A percentile compares a stretch with the other conserved stretches of the same genome.
These are phyloP conservation scores for Paraphoma chrysanthemicola DNA, from an alignment of 2,329 filamentous ascomycete genomes.

Conservation along the genomic window DNA sequence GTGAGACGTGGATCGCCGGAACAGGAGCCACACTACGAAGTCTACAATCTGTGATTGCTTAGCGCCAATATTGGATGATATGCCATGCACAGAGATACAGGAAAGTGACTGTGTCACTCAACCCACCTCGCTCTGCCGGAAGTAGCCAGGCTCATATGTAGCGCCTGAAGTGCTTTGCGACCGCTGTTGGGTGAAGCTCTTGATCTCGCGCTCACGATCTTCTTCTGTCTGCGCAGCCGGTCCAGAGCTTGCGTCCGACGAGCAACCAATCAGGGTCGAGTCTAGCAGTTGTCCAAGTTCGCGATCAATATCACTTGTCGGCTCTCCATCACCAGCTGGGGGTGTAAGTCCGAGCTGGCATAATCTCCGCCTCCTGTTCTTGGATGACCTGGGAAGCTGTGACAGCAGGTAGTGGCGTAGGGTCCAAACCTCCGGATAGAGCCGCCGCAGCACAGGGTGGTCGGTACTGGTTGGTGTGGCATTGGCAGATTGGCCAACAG, in stretches of 20 bases:
- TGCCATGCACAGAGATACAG: not conserved
- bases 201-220: constrained; percentile 49
- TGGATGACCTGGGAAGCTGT: constrained; percentile 72
- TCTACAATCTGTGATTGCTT: constrained; percentile 53
- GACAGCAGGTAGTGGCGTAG: constrained; percentile 75
- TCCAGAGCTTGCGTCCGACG: constrained; percentile 42
- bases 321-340: constrained; percentile 26
- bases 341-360: constrained; percentile 40
- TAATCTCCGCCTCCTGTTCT: constrained; percentile 56
- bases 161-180: constrained; percentile 38
- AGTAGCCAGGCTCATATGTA: constrained; percentile 40
- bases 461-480: constrained; percentile 44
- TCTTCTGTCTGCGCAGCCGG: constrained; percentile 58
- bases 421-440: constrained; percentile 70
- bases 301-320: constrained; percentile 46
- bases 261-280: constrained; percentile 68
- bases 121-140: constrained; percentile 54
- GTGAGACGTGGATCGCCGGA: constrained; percentile 62
- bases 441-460: constrained; percentile 72
- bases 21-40: constrained; percentile 74
- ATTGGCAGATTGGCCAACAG: constrained; percentile 39
- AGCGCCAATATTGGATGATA: constrained; percentile 10
- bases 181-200: constrained; percentile 54
- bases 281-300: constrained; percentile 69
- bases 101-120: not conserved